Evolutionary conservation across 192 early-diverging fungal genomes (phyloP).

Genomic region (Globomyces pollinis-pini): DNA sequence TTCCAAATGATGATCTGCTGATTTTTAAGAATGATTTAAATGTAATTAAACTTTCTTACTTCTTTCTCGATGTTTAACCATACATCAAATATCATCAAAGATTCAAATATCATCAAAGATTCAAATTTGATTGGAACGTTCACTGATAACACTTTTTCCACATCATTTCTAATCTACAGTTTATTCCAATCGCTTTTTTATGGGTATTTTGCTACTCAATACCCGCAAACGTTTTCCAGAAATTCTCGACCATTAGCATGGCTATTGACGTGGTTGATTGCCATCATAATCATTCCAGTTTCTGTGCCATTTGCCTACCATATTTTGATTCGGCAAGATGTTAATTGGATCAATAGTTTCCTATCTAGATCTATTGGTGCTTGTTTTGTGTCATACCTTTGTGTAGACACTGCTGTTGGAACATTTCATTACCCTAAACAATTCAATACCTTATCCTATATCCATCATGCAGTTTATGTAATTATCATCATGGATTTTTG

Average conservation of each 20-base stretch:
- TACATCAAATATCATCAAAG: too few species aligned
- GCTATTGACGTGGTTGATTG: not conserved
- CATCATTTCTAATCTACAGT: too few species aligned
- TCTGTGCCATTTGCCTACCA: not conserved
- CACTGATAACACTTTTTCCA: too few species aligned
- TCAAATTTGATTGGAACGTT: too few species aligned
- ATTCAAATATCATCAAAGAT: too few species aligned
- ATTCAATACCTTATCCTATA: slow-evolving; percentile 50
- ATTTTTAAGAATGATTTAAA: too few species aligned
- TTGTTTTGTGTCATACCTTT: slow-evolving; percentile 45
- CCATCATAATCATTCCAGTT: not conserved
- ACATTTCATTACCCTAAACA: slow-evolving; percentile 38
- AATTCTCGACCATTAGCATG: not conserved
- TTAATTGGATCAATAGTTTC: slow-evolving; percentile 62
- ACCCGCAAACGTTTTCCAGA: too few species aligned
- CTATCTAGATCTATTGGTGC: slow-evolving; percentile 16
- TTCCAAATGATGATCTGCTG: too few species aligned
- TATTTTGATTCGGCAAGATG: not conserved
- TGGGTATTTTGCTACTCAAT: too few species aligned
- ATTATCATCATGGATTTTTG: slow-evolving; percentile 34
- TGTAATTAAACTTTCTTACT: too few species aligned
- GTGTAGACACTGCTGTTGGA: slow-evolving; percentile 48
- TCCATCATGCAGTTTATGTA: slow-evolving; percentile 51
- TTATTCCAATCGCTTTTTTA: too few species aligned
- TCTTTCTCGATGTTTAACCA: too few species aligned